phyloP scores from a whole-genome alignment of 139 green algal genomes.

The Picochlorum sp. region DNA sequence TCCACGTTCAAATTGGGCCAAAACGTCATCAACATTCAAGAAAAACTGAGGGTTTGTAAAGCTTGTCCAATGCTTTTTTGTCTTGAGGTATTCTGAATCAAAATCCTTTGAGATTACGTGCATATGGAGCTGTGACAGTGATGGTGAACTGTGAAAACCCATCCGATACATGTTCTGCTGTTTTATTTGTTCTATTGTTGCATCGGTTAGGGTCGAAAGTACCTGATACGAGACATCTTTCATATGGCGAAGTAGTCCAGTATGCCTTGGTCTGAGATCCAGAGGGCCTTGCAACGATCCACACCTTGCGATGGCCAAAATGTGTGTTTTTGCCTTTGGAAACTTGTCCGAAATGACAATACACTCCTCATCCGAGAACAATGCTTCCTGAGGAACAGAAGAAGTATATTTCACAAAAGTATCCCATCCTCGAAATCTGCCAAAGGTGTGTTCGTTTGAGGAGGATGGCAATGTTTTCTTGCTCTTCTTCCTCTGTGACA shows the following conservation, averaged over 20 bases:
- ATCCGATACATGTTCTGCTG: slow-evolving; percentile 31
- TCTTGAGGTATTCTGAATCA: slow-evolving; percentile 52
- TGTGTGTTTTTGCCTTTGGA: slow-evolving; percentile 55
- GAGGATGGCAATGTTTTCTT: neutral
- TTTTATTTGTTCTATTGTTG: neutral
- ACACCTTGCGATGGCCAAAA: slow-evolving; percentile 51
- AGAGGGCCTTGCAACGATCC: slow-evolving; percentile 30
- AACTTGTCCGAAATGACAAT: slow-evolving; percentile 50
- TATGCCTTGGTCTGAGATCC: slow-evolving; percentile 29
- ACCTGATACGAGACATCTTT: neutral
- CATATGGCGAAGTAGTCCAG: slow-evolving; percentile 61
- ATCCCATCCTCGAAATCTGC: neutral
- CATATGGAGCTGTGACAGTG: slow-evolving; percentile 78
- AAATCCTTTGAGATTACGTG: slow-evolving; percentile 70
- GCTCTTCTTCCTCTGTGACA: neutral
- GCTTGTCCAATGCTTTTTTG: slow-evolving; percentile 75
- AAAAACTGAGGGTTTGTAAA: slow-evolving; percentile 80
- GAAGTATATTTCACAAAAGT: neutral
- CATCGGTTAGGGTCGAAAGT: too few species aligned
- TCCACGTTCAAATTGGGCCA: slow-evolving; percentile 13
- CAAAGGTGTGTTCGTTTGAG: neutral
- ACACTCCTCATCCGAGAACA: slow-evolving; percentile 34
- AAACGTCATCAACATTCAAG: slow-evolving; percentile 30
- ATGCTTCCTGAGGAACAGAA: neutral
- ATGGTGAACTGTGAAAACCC: slow-evolving; percentile 73